Conservation (phyloP, 495 filamentous ascomycete genomes). For the Aspergillus homomorphus region DNA sequence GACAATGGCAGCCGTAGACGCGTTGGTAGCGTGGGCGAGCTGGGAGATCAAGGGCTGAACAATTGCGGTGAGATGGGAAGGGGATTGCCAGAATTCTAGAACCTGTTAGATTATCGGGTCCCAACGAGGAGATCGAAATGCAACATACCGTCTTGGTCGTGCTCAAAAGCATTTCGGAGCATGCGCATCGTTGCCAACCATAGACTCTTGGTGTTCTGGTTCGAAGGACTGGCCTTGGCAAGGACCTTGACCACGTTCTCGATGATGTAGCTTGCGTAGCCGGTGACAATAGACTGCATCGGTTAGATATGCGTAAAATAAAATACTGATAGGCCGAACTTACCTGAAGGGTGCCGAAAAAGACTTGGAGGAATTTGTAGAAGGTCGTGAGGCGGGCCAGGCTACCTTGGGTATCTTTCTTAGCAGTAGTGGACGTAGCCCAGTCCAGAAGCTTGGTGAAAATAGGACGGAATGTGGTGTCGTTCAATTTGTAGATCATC, state of each 20-base stretch:
- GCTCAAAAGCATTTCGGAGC: slow-evolving; percentile 68
- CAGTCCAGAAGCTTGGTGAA: slow-evolving; percentile 81
- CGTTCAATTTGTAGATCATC: slow-evolving; percentile 95
- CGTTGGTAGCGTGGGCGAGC: slow-evolving; percentile 54
- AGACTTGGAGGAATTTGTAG: slow-evolving; percentile 72
- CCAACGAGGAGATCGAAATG: neutral
- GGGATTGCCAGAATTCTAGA: slow-evolving; percentile 81
- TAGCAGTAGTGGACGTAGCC: slow-evolving; percentile 56
- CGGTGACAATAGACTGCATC: slow-evolving; percentile 76
- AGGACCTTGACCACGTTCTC: slow-evolving; percentile 69
- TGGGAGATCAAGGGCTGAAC: slow-evolving; percentile 65
- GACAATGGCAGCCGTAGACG: slow-evolving; percentile 34
- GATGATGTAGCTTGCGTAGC: slow-evolving; percentile 81
- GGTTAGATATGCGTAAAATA: slow-evolving; percentile 10
- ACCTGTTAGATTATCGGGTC: slow-evolving; percentile 11
- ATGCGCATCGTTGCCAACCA: slow-evolving; percentile 65
- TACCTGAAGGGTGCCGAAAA: slow-evolving; percentile 80
- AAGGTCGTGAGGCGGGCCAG: slow-evolving; percentile 61
- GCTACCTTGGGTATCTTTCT: slow-evolving; percentile 54
- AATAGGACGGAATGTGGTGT: slow-evolving; percentile 91
- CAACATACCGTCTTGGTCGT: slow-evolving; percentile 65
- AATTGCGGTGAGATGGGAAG: slow-evolving; percentile 73
- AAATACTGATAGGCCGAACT: slow-evolving; percentile 6
- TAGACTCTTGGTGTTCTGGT: slow-evolving; percentile 51
- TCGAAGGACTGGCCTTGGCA: slow-evolving; percentile 42